Conservation (phyloP, 1,139 yeast genomes). For the Pneumocystis carinii region DNA sequence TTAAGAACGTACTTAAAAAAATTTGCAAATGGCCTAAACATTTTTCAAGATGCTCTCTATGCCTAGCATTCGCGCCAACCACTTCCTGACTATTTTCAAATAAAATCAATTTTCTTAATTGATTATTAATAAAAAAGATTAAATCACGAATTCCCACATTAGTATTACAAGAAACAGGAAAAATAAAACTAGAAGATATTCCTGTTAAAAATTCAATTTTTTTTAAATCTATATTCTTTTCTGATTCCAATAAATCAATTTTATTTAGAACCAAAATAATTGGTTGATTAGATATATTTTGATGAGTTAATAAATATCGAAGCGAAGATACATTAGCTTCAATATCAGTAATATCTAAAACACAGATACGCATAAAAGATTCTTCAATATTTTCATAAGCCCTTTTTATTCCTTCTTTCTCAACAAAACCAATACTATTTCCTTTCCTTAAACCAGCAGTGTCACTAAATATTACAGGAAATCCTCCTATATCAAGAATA, state of each 20-base stretch:
- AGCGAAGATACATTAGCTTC: constrained; percentile 22
- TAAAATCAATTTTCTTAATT: constrained; percentile 36
- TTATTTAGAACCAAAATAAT: constrained; percentile 24
- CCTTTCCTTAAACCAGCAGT: constrained; percentile 71
- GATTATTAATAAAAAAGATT: constrained; percentile 25
- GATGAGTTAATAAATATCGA: constrained; percentile 7
- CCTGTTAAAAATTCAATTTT: constrained; percentile 11
- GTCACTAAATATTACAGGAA: constrained; percentile 70
- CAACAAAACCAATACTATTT: constrained; percentile 39
- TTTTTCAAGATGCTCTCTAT: constrained; percentile 51
- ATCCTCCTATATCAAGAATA: constrained; percentile 69
- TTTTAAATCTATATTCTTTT: neutral
- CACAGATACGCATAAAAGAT: constrained; percentile 48
- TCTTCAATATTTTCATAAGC: constrained; percentile 45
- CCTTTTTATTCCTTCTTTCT: constrained; percentile 65
- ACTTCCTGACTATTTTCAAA: constrained; percentile 42
- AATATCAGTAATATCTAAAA: constrained; percentile 32
- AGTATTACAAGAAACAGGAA: constrained; percentile 48
- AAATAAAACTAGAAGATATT: constrained; percentile 24
- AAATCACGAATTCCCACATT: constrained; percentile 43
- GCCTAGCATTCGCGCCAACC: constrained; percentile 55
- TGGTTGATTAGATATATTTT: constrained; percentile 16
- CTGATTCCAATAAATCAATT: constrained; percentile 17
- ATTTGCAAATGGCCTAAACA: constrained; percentile 63
- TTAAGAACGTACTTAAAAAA: constrained; percentile 25